Conservation (phyloP, 2,329 filamentous ascomycete genomes). For the Claviceps africana region DNA sequence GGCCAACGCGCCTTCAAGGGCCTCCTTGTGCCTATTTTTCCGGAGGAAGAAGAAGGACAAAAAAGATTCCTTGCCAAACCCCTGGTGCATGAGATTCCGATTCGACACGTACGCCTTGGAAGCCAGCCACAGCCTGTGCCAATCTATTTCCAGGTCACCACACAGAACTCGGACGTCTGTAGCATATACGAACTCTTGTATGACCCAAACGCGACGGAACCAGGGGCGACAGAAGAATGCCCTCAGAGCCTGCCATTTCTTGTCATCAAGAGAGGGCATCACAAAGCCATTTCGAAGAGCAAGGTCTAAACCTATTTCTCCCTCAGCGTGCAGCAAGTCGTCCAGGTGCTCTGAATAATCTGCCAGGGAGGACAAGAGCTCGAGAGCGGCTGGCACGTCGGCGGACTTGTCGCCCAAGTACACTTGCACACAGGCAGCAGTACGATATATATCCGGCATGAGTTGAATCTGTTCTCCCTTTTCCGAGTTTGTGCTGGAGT, state of each 20-base stretch:
- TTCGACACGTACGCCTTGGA: conserved; percentile 8
- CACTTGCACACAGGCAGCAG: conserved; percentile 4
- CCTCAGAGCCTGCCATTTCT: conserved; percentile 4
- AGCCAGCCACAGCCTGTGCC: conserved; percentile 5
- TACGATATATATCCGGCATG: conserved; percentile 8
- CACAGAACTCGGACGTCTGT: conserved; percentile 5
- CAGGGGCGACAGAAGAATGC: conserved; percentile 7
- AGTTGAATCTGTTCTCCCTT: conserved; percentile 7
- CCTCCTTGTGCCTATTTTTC: conserved; percentile 3
- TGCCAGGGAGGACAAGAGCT: conserved; percentile 2
- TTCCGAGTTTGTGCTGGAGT: conserved; percentile 3
- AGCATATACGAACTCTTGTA: conserved; percentile 8
- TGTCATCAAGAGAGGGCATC: conserved; percentile 2
- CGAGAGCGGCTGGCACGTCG: conserved; percentile 3
- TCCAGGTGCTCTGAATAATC: conserved; percentile 6
- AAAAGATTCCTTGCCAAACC: background rate
- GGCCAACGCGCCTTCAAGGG: conserved; percentile 3
- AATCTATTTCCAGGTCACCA: conserved; percentile 6
- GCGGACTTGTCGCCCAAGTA: conserved; percentile 5
- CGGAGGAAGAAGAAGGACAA: background rate
- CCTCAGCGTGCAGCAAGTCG: conserved; percentile 1
- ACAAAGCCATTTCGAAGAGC: conserved; percentile 3
- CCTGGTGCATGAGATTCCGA: conserved; percentile 4
- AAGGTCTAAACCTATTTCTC: conserved; percentile 4
- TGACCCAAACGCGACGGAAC: conserved; percentile 9